These are phyloP conservation scores for Acarospora socialis DNA, from an alignment of 2,329 filamentous ascomycete species.

Conservation along the genomic window DNA sequence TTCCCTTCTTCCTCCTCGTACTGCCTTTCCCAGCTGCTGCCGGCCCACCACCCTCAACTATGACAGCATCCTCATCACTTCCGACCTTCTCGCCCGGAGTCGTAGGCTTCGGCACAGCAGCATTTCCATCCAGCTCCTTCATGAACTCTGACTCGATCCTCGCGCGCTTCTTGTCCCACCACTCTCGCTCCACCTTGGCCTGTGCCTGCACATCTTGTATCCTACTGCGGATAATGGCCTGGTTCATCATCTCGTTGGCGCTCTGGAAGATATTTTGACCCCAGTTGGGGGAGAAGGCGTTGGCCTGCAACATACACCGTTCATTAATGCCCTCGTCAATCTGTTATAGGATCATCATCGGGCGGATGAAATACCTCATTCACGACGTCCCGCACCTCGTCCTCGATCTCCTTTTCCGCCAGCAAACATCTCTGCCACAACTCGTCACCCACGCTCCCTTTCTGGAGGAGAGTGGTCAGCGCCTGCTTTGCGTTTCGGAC, in stretches of 20 bases:
- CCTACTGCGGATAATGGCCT: constrained; percentile 58
- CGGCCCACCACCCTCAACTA: constrained; percentile 11
- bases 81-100: constrained; percentile 4
- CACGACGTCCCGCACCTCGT: constrained; percentile 86
- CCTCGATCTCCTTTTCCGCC: constrained; percentile 95
- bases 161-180: constrained; percentile 78
- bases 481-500: constrained; percentile 81
- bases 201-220: constrained; percentile 62
- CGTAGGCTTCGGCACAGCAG: background rate
- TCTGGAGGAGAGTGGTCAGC: constrained; percentile 65
- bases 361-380: constrained; percentile 52
- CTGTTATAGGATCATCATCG: background rate
- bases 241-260: constrained; percentile 88
- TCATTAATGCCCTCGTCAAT: constrained; percentile 4
- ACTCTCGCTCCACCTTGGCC: constrained; percentile 60
- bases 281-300: constrained; percentile 78
- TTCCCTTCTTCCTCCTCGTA: constrained; percentile 13
- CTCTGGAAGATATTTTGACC: constrained; percentile 93
- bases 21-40: constrained; percentile 10
- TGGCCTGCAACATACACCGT: constrained; percentile 48
- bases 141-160: constrained; percentile 42
- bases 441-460: constrained; percentile 90
- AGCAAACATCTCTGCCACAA: constrained; percentile 83
- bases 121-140: constrained; percentile 12
- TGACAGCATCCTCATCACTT: constrained; percentile 14